Conservation (phyloP, 371 early-diverging fungal species). For the Mucor velutinosus region DNA sequence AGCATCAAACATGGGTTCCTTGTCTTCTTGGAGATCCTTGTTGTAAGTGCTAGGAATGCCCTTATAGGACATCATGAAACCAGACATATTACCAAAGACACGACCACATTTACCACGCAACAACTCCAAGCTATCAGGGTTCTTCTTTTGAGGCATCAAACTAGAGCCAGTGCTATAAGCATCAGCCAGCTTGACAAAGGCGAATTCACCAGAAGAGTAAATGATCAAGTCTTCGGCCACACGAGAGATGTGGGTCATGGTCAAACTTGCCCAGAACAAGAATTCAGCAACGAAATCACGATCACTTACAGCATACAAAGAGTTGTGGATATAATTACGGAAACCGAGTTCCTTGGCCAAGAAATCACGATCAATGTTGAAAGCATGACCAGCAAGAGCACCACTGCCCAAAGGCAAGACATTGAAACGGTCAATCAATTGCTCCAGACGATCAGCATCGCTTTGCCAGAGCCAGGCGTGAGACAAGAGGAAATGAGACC, state of each 20-base stretch:
- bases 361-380: constrained; percentile 89
- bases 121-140: constrained; percentile 95
- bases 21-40: constrained; percentile 98
- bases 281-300: constrained; percentile 97
- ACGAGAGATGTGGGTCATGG: constrained; percentile 91
- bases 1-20: constrained; percentile 97
- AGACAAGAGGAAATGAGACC: constrained; percentile 88
- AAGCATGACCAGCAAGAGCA: constrained; percentile 97
- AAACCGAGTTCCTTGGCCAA: constrained; percentile 90
- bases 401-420: constrained; percentile 91
- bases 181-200: constrained; percentile 90
- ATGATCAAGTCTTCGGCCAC: constrained; percentile 95
- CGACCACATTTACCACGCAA: constrained; percentile 96
- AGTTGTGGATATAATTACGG: constrained; percentile 81
- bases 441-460: constrained; percentile 83
- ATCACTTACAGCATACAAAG: constrained; percentile 89
- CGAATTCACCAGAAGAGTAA: constrained; percentile 91
- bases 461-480: constrained; percentile 90
- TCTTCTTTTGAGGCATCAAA: constrained; percentile 99
- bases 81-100: constrained; percentile 92
- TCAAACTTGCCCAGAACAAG: constrained; percentile 86
- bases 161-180: constrained; percentile 97
- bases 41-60: constrained; percentile 97
- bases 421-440: constrained; percentile 80
- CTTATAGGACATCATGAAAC: constrained; percentile 97